Percentiles rank a stretch among this genome's conserved stretches.
Evolutionary conservation across 768 basidiomycete genomes (phyloP).

Genomic region (Agaricus blazei): DNA sequence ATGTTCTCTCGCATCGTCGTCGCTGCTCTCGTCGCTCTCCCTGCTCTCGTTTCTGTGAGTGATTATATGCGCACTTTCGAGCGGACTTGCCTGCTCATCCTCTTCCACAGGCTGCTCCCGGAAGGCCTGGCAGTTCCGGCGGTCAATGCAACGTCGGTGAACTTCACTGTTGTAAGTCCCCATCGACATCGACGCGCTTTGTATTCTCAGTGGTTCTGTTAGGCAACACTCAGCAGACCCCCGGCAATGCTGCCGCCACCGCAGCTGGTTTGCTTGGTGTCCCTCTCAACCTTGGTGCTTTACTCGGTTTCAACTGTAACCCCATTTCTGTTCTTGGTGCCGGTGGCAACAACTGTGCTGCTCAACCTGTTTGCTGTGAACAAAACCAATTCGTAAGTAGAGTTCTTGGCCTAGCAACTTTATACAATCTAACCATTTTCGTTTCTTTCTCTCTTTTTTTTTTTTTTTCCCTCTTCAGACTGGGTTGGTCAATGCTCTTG

Average conservation of each 20-base stretch:
- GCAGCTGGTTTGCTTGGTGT: not conserved
- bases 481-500: constrained; percentile 4
- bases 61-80: too few relatives aligned
- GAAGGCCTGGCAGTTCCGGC: not conserved
- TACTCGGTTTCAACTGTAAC: constrained; percentile 2
- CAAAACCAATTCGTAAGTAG: constrained; percentile 1
- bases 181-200: not conserved
- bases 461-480: not conserved
- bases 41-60: constrained; percentile 4
- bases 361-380: constrained; percentile 8
- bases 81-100: not conserved
- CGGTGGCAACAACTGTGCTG: constrained; percentile 2
- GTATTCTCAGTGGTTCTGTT: not conserved
- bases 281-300: not conserved
- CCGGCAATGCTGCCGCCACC: not conserved
- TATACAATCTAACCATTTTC: not conserved
- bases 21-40: constrained; percentile 7
- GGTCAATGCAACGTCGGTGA: constrained; percentile 7
- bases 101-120: not conserved
- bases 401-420: not conserved
- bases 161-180: constrained; percentile 2
- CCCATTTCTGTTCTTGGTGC: constrained; percentile 8
- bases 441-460: too few relatives aligned
- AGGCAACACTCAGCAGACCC: not conserved
- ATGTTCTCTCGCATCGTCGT: constrained; percentile 15